These are phyloP conservation scores for Micractinium conductrix DNA, from an alignment of 139 green algal genomes.

Conservation along the genomic window DNA sequence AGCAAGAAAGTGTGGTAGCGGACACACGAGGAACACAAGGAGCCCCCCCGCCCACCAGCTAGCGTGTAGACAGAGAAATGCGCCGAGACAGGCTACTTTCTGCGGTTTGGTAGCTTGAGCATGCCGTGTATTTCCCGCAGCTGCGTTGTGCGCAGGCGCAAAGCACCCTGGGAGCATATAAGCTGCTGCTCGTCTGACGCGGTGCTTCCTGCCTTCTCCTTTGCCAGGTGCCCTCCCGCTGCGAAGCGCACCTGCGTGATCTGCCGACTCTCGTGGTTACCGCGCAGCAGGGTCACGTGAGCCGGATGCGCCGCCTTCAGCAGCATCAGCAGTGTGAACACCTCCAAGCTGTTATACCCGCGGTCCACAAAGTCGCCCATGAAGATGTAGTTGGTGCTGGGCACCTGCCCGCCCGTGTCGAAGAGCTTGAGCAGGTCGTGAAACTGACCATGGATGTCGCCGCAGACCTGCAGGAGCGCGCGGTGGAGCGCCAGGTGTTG, in stretches of 20 bases:
- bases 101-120: no score
- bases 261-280: conserved; percentile 98
- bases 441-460: conserved; percentile 99
- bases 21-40: no score
- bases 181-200: no score
- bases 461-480: conserved; percentile 83
- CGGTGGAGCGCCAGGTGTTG: background rate
- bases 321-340: conserved; percentile 98
- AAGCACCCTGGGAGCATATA: no score
- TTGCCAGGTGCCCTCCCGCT: no score
- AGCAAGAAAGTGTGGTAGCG: no score
- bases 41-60: no score
- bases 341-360: conserved; percentile 98
- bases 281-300: conserved; percentile 95
- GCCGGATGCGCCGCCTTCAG: conserved; percentile 95
- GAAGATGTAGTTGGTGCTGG: conserved; percentile 99
- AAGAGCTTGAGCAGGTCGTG: conserved; percentile 99
- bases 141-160: no score
- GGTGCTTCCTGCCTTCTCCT: no score
- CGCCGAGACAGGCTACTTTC: no score
- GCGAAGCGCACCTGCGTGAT: conserved; percentile 93
- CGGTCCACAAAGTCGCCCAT: conserved; percentile 99
- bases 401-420: conserved; percentile 93
- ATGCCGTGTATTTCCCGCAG: no score
- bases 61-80: no score